These are phyloP conservation scores for Candida dajiaensis DNA, from an alignment of 805 yeast species.

Conservation along the genomic window DNA sequence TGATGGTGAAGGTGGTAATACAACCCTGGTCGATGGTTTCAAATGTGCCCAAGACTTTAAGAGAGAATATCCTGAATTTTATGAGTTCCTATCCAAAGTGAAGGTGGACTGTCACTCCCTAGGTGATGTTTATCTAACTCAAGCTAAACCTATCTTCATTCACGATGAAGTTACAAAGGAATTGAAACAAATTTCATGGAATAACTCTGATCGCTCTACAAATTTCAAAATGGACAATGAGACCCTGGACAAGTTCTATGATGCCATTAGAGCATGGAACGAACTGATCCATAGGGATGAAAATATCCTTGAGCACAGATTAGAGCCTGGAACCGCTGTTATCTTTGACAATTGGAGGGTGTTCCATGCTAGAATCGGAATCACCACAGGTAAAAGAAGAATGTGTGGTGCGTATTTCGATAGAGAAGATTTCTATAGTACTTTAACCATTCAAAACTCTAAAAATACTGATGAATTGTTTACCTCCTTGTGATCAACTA, in stretches of 20 bases:
- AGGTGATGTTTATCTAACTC: conserved; percentile 64
- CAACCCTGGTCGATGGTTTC: conserved; percentile 64
- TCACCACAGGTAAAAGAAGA: conserved; percentile 59
- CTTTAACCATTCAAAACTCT: conserved; percentile 38
- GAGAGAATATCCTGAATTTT: conserved; percentile 43
- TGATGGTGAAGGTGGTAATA: conserved; percentile 63
- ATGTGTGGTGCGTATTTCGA: conserved; percentile 71
- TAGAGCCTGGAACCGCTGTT: conserved; percentile 59
- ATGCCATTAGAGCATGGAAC: conserved; percentile 54
- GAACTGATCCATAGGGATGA: conserved; percentile 41
- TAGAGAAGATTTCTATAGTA: conserved; percentile 57
- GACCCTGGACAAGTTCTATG: conserved; percentile 46
- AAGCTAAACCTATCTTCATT: conserved; percentile 57
- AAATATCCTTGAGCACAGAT: conserved; percentile 47
- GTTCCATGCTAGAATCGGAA: conserved; percentile 56
- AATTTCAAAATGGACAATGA: conserved; percentile 34
- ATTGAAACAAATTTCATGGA: conserved; percentile 62
- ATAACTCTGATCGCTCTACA: conserved; percentile 62
- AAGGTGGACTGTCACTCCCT: conserved; percentile 70
- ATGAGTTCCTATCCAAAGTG: conserved; percentile 39
- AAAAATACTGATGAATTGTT: conserved; percentile 41
- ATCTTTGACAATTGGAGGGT: conserved; percentile 73
- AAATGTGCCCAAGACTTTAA: conserved; percentile 48
- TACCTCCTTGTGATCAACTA: conserved; percentile 8
- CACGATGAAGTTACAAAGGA: conserved; percentile 41